Base-by-base conservation (phyloP, 202 grass and related monocot genomes). In the Schoenoplectus tabernaemontani region DNA sequence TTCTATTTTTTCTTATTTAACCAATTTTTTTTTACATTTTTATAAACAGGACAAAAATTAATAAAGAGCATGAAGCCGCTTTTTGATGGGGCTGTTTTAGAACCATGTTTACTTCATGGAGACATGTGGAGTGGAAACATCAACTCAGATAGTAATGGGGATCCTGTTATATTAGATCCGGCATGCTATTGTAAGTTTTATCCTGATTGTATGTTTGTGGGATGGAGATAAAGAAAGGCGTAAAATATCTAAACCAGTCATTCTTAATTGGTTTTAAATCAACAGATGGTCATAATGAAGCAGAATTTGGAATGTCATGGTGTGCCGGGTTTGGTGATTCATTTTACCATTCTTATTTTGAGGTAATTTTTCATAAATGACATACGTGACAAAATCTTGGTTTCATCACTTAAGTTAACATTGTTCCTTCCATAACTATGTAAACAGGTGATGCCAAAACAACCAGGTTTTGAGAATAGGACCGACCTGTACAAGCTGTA, bases 251-350 rank as follows among this genome's bases (percentile, higher is more conserved):
- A 37, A 81, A 83, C 24, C 1, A 65, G 16, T 42, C 24, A 0
- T 0, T 3, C 48, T 77, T 37, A n/a, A n/a, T 61, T 11, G 17
- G 1, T 83, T 71, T 37, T 59, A 22, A 71, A 65, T 78, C 47
- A 71, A 48, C 75, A 90, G 92, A 92, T 87, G 92, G 89, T 19
- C 87, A 96, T 51, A 88, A 90, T 24, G 92, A 96, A 81, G 89
- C 87, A 82, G 86, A 96, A 76, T 96, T 96, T 85, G 85, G 92
- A 71, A 96, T 96, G 89, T 96, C 87, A 57, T 96, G 92, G 92
- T 90, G 92, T 65, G 89, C 92, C 74, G 87, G 92, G 75, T 92
- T 88, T 12, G 54, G 89, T n/a, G 85, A 83, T 64, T 83, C 72
- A 32, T 96, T 96, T 69, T 92, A 96, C 64, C 75, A 78, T 53